These are phyloP conservation scores for Rhizopogon vesiculosus DNA, from an alignment of 768 basidiomycete species.

Conservation along the genomic window DNA sequence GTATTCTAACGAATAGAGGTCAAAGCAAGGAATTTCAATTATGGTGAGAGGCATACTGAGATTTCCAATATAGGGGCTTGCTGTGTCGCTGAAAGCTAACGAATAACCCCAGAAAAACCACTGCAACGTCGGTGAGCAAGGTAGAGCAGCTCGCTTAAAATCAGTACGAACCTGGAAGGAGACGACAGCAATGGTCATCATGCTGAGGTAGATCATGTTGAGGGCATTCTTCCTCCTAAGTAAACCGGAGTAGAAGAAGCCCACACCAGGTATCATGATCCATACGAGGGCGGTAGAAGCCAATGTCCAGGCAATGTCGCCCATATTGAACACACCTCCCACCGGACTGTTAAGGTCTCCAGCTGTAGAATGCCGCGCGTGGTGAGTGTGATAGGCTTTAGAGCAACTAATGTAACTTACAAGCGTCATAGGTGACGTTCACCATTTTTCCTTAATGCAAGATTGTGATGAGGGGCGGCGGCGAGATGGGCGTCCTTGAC, in stretches of 20 bases:
- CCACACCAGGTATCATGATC: slow-evolving; percentile 83
- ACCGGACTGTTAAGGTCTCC: slow-evolving; percentile 23
- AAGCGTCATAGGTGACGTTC: slow-evolving; percentile 38
- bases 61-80: slow-evolving; percentile 75
- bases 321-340: slow-evolving; percentile 45
- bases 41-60: slow-evolving; percentile 47
- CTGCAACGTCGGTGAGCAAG: slow-evolving; percentile 30
- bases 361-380: slow-evolving; percentile 20
- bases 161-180: slow-evolving; percentile 66
- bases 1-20: slow-evolving; percentile 47
- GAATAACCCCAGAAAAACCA: slow-evolving; percentile 99
- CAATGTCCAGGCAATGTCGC: slow-evolving; percentile 69
- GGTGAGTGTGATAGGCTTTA: not conserved
- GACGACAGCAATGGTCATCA: slow-evolving; percentile 74
- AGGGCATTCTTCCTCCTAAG: slow-evolving; percentile 91
- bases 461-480: not conserved
- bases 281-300: slow-evolving; percentile 76
- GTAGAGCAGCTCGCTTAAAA: not conserved
- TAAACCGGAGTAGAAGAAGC: slow-evolving; percentile 89
- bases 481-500: slow-evolving; percentile 5
- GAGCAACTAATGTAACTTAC: slow-evolving; percentile 19
- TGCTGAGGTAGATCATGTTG: slow-evolving; percentile 79
- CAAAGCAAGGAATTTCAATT: not conserved
- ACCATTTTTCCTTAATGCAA: slow-evolving; percentile 27
- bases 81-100: slow-evolving; percentile 82